Conservation (phyloP, 352 stramenopile species). For the Proteromonas lacertae region DNA sequence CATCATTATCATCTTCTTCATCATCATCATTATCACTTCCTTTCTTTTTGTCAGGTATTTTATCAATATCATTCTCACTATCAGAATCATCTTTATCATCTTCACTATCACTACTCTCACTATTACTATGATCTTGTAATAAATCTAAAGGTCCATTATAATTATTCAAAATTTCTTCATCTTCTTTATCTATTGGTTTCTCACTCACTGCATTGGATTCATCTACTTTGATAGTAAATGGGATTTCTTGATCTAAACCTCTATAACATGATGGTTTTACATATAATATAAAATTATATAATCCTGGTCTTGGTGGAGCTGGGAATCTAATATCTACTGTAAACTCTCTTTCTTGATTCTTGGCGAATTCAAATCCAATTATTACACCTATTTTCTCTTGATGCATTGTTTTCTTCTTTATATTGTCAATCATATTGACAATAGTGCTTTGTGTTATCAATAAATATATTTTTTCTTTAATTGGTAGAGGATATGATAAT, state of each 20-base stretch:
- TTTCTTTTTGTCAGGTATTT: too few relatives aligned
- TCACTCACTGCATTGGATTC: too few relatives aligned
- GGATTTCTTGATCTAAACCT: slow-evolving; percentile 57
- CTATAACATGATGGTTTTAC: slow-evolving; percentile 90
- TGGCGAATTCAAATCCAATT: slow-evolving; percentile 80
- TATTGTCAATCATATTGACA: neutral
- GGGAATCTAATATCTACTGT: slow-evolving; percentile 26
- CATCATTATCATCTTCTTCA: too few relatives aligned
- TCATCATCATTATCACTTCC: too few relatives aligned
- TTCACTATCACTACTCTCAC: too few relatives aligned
- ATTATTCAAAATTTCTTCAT: too few relatives aligned
- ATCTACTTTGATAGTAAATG: slow-evolving; percentile 73
- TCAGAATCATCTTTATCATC: too few relatives aligned
- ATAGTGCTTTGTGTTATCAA: slow-evolving; percentile 39
- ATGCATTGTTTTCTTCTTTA: slow-evolving; percentile 57
- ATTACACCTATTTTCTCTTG: too few relatives aligned
- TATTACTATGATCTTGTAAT: too few relatives aligned
- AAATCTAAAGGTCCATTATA: too few relatives aligned
- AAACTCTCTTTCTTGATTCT: slow-evolving; percentile 33
- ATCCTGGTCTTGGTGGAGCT: slow-evolving; percentile 50
- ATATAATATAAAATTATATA: slow-evolving; percentile 82
- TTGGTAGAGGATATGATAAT: slow-evolving; percentile 63
- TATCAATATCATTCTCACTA: too few relatives aligned
- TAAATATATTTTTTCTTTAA: slow-evolving; percentile 84
- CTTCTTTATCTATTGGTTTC: too few relatives aligned